A percentile compares a stretch with the other conserved stretches of the same genome.
Conservation (phyloP, 768 basidiomycete genomes). For the Xerocomus potaroensis region DNA sequence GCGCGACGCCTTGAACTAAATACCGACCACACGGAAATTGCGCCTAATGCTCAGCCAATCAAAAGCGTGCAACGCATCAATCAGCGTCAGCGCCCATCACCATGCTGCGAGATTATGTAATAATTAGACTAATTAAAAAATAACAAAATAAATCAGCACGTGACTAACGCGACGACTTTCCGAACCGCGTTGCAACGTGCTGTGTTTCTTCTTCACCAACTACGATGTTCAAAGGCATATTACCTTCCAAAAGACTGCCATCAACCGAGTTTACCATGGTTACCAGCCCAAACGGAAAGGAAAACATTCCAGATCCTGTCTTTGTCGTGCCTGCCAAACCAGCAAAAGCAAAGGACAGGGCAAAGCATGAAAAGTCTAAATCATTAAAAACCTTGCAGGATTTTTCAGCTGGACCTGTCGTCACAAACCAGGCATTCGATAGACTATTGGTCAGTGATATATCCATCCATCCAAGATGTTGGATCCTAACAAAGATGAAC, state of each 20-base stretch:
- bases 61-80: constrained; percentile 9
- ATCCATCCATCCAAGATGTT: too few relatives aligned
- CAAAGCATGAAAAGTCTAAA: constrained; percentile 40
- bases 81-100: constrained; percentile 16
- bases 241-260: constrained; percentile 63
- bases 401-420: constrained; percentile 30
- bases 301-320: constrained; percentile 55
- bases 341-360: constrained; percentile 20
- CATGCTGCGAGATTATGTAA: constrained; percentile 17
- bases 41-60: constrained; percentile 19
- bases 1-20: constrained; percentile 16
- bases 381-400: constrained; percentile 43
- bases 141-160: constrained; percentile 29
- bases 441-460: constrained; percentile 61
- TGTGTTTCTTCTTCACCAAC: constrained; percentile 1
- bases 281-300: constrained; percentile 56
- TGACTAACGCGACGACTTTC: constrained; percentile 30
- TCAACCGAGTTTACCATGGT: constrained; percentile 73
- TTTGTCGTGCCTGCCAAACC: constrained; percentile 30
- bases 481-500: constrained; percentile 5
- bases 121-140: constrained; percentile 1
- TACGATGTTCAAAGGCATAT: constrained; percentile 76
- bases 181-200: constrained; percentile 26
- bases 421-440: constrained; percentile 73
- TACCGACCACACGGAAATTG: constrained; percentile 32